Base-by-base conservation (phyloP, 257 asterid genomes). In the Paraleonurus japonicus region DNA sequence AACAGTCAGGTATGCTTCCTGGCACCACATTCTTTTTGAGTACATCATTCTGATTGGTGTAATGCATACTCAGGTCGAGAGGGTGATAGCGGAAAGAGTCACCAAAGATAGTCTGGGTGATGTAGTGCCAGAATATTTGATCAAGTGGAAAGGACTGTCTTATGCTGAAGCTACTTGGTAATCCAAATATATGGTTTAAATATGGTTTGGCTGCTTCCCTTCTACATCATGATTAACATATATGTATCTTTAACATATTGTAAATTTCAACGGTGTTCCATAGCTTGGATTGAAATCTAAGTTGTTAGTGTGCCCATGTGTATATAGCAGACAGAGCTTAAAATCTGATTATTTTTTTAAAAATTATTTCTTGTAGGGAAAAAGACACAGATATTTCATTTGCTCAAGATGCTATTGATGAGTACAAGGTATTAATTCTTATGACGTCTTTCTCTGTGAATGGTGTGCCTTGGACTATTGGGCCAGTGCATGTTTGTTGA, bases 81-180 rank as follows among this genome's bases (percentile, higher is more conserved):
- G 99, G 76, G 87, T 95, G 47, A 87, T 95, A 65, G 85, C 99
- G 4, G 97, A 85, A 78, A 84, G 97, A 77, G 88, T 95, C 59
- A 73, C 82, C 67, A 92, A 87, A 69, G 99, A 90, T 77, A 62
- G 81, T 77, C 82, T 77, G 30, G 99, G 89, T 65, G 86, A 90
- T 81, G 94, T 90, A 51, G 95, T 82, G 58, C 96, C 98, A 48
- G 99, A 92, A 82, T 95, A 92, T 84, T 81, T 95, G 82, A 89
- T 95, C 84, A 95, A 95, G 87, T 95, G 99, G 99, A 86, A 78
- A 81, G 99, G 99, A 45, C 90, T 95, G 19, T 95, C 98, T 65
- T 95, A 95, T 81, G 99, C 98, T 64, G 99, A 95, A 86, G 98
- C 91, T 77, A 95, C 99, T 23, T 95, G 99, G 99, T 95, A 86